Conservation (phyloP, 192 early-diverging fungal species). For the Umbelopsis vinacea region DNA sequence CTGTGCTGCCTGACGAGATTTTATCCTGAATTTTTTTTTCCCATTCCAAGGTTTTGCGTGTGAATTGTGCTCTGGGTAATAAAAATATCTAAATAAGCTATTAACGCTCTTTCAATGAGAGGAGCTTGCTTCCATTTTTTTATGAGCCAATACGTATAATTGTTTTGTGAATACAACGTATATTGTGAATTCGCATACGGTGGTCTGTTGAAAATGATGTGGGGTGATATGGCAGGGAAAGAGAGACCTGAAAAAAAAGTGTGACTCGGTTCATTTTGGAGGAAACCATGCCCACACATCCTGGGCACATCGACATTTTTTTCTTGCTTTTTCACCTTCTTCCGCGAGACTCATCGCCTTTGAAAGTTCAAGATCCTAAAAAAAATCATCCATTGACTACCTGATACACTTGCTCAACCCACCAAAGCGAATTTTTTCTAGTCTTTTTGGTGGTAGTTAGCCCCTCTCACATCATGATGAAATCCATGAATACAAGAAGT, state of each 20-base stretch:
- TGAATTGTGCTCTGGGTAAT: background rate
- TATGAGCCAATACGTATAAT: too few relatives aligned
- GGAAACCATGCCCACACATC: background rate
- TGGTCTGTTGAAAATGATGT: too few relatives aligned
- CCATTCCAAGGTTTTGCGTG: background rate
- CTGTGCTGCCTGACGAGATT: background rate
- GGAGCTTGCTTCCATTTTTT: too few relatives aligned
- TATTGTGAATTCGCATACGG: too few relatives aligned
- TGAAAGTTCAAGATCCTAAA: background rate
- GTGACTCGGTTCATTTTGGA: background rate
- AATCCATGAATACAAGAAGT: conserved; percentile 22
- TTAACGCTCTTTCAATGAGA: too few relatives aligned
- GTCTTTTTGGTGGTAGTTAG: conserved; percentile 1
- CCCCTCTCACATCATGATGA: conserved; percentile 10
- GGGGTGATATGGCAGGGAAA: too few relatives aligned
- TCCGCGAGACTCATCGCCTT: conserved; percentile 4
- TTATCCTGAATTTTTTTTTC: background rate
- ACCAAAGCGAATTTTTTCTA: background rate
- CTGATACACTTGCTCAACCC: background rate
- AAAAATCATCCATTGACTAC: conserved; percentile 4
- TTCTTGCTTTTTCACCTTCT: background rate
- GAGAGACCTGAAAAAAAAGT: too few relatives aligned
- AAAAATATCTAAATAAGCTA: too few relatives aligned
- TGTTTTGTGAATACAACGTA: too few relatives aligned
- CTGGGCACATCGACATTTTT: conserved; percentile 5